A percentile compares a stretch with the other conserved stretches of the same genome.
Conservation (phyloP, 345 rosid genomes). For the Pistacia integerrima region DNA sequence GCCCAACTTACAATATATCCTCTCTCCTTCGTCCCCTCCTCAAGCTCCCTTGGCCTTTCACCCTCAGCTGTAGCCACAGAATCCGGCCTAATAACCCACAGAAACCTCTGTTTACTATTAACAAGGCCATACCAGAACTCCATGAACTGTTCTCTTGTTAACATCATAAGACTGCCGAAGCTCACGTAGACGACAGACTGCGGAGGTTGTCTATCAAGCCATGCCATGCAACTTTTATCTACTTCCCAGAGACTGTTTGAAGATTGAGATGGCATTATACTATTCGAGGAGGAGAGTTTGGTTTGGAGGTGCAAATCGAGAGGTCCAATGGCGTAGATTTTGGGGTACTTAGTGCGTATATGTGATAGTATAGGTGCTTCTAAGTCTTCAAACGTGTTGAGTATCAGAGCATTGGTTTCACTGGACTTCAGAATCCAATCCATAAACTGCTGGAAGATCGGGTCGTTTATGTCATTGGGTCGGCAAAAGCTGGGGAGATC, state of each 20-base stretch:
- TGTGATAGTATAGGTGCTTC: constrained; percentile 35
- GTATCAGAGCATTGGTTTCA: constrained; percentile 30
- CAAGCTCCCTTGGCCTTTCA: constrained; percentile 25
- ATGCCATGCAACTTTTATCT: constrained; percentile 43
- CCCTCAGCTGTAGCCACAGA: background rate
- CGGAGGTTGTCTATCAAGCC: constrained; percentile 45
- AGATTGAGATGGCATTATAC: constrained; percentile 20
- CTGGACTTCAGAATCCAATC: constrained; percentile 4
- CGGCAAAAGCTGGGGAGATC: constrained; percentile 46
- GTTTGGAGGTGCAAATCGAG: constrained; percentile 28
- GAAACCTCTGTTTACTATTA: constrained; percentile 36
- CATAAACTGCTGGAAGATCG: background rate
- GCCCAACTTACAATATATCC: constrained; percentile 51
- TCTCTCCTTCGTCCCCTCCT: constrained; percentile 29
- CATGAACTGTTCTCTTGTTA: constrained; percentile 32
- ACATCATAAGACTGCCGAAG: constrained; percentile 45
- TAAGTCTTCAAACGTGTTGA: constrained; percentile 49
- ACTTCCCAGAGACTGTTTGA: constrained; percentile 37
- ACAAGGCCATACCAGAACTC: constrained; percentile 58
- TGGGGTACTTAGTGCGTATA: constrained; percentile 25
- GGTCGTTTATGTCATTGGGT: constrained; percentile 12
- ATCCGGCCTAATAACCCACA: constrained; percentile 52
- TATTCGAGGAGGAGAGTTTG: constrained; percentile 28
- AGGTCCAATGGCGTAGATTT: constrained; percentile 39
- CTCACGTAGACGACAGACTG: constrained; percentile 52